Percentiles rank a stretch among this genome's conserved stretches.
These are phyloP conservation scores for Triticum timopheevii DNA, from an alignment of 176 grass and related monocot species.

Conservation along the genomic window DNA sequence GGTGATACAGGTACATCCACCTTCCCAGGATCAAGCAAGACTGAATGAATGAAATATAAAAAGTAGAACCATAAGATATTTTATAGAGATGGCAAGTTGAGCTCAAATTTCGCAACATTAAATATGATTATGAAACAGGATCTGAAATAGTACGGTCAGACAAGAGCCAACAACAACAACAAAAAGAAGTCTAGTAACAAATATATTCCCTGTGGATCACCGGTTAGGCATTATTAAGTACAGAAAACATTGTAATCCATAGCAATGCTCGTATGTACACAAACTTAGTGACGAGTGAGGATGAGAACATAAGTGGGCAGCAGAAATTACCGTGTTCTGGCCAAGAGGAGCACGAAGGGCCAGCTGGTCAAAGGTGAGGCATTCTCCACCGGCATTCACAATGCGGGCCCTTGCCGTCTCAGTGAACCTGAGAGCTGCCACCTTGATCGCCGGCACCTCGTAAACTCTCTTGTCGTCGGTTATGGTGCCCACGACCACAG, in stretches of 20 bases:
- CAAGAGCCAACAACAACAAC: neutral
- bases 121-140: neutral
- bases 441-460: constrained; percentile 75
- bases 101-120: neutral
- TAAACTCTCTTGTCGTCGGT: constrained; percentile 86
- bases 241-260: neutral
- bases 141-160: neutral
- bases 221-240: neutral
- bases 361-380: constrained; percentile 79
- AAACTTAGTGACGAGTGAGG: neutral
- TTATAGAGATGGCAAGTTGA: neutral
- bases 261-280: neutral
- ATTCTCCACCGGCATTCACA: constrained; percentile 66
- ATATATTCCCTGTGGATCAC: neutral
- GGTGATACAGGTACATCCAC: neutral
- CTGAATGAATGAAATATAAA: neutral
- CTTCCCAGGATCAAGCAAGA: neutral
- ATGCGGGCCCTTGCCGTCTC: constrained; percentile 78
- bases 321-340: constrained; percentile 60
- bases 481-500: constrained; percentile 65
- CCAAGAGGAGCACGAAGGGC: constrained; percentile 64
- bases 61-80: neutral
- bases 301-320: neutral
- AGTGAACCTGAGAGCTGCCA: constrained; percentile 79
- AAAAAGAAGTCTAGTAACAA: neutral